phyloP scores from a whole-genome alignment of 768 basidiomycete species.

The Tylopilus sp. region DNA sequence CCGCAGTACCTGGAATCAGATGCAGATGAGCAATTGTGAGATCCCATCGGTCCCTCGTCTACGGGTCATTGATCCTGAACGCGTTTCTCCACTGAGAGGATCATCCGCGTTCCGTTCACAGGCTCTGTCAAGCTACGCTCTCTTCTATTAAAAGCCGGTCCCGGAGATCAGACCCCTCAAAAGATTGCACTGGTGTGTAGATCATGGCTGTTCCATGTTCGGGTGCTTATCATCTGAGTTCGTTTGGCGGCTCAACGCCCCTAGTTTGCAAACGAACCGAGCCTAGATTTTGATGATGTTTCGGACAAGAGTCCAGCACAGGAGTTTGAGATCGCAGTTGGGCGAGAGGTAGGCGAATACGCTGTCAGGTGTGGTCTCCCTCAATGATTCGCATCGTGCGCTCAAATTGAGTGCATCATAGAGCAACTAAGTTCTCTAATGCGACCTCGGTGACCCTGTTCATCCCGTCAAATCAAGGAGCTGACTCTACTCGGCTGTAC shows the following conservation, averaged over 20 bases:
- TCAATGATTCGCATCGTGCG: not conserved
- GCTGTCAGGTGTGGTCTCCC: conserved; percentile 59
- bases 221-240: not conserved
- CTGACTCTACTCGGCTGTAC: conserved; percentile 71
- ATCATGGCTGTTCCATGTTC: not conserved
- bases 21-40: conserved; percentile 85
- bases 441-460: conserved; percentile 79
- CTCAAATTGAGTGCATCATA: conserved; percentile 26
- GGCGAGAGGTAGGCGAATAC: conserved; percentile 81
- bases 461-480: conserved; percentile 77
- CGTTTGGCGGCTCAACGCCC: not conserved
- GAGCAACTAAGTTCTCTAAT: conserved; percentile 84
- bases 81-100: conserved; percentile 40
- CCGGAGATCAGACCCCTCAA: conserved; percentile 70
- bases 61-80: conserved; percentile 6
- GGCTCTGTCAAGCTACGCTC: conserved; percentile 82
- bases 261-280: conserved; percentile 76
- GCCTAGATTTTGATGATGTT: conserved; percentile 79
- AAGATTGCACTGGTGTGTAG: conserved; percentile 65
- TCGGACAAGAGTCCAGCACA: conserved; percentile 61
- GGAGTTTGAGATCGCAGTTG: conserved; percentile 65
- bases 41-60: not conserved
- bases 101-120: conserved; percentile 83
- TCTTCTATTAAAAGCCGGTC: conserved; percentile 81
- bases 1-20: conserved; percentile 81